Evolutionary conservation across 2,329 filamentous ascomycete species (phyloP), one percentile per base, ranked within the genome.

Genomic region (Sarocladiaceae sp.): DNA sequence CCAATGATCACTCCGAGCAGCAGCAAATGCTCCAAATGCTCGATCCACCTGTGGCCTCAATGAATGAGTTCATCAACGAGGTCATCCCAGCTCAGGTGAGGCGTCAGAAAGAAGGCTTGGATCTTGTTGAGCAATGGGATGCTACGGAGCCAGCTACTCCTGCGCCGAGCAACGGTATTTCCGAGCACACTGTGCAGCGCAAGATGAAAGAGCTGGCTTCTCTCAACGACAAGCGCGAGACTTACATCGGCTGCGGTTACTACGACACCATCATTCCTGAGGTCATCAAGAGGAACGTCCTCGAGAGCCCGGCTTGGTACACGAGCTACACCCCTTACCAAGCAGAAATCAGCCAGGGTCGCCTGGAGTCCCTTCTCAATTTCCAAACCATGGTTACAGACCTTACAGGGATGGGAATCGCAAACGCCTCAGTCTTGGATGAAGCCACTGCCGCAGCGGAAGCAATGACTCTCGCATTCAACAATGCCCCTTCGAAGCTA

Each of bases 291-390:
- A 81, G 92, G 59, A 97, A 97, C 66, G 80, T 97, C 3, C 75
- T 97, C 54, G 91, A 97, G 76, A 93, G 88, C 67, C 92, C 93
- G 5, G 91, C 86, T 10, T 97, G 93, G 93, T 97, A 97, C 69
- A 97, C 93, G 35, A 96, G 91, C 73, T 97, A 97, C 70, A 97
- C 93, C 0, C 93, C 93, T 13, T 97, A 97, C 71, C 93, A 97
- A 73, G 88, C 93, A 2, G 93, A 97, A 73, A 96, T 97, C 75
- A 96, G 91, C 67, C 93, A 97, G 72, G 93, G 93, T 31, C 84
- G 93, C 52, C 72, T 97, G 56, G 90, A 97, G 76, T 95, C 90
- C 5, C 75, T 97, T 51, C 76, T 97, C 56, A 97, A 97, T 76
- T 97, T 91, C 74, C 93, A 97, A 76, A 97, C 93, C n/a, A 78